Conservation (phyloP, 1,284 basidiomycete species). For the Cryptococcus depauperatus region DNA sequence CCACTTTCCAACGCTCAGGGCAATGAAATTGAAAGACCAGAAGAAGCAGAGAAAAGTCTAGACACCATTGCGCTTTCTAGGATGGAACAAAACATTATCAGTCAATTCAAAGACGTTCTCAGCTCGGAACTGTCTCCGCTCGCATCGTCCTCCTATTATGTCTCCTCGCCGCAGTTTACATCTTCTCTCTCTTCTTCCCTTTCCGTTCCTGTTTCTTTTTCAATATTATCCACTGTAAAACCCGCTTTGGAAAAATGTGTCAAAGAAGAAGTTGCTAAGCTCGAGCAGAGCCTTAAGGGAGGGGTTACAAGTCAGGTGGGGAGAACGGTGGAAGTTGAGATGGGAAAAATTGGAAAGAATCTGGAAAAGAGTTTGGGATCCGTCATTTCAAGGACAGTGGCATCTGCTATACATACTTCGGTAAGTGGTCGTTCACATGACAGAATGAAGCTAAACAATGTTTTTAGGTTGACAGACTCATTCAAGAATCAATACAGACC, state of each 20-base stretch:
- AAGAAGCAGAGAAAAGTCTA: no score
- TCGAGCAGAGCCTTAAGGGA: background rate
- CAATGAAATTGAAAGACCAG: no score
- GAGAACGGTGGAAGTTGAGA: background rate
- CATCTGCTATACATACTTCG: constrained; percentile 20
- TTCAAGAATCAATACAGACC: constrained; percentile 13
- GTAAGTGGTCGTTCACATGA: constrained; percentile 6
- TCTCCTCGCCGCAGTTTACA: background rate
- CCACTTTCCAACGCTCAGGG: no score
- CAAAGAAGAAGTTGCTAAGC: no score
- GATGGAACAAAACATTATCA: background rate
- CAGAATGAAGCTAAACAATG: background rate
- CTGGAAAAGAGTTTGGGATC: constrained; percentile 21
- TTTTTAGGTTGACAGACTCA: background rate
- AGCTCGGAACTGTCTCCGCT: background rate
- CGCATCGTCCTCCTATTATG: no score
- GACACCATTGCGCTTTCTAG: no score
- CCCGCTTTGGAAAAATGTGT: no score
- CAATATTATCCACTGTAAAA: no score
- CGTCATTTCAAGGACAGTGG: constrained; percentile 20
- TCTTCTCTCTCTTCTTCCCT: background rate
- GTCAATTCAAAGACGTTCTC: background rate
- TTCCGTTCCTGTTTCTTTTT: no score
- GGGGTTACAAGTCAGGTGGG: background rate
- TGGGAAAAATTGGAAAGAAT: constrained; percentile 16